Evolutionary conservation across 352 stramenopile genomes (phyloP).

Genomic region (Globisporangium nagaii): DNA sequence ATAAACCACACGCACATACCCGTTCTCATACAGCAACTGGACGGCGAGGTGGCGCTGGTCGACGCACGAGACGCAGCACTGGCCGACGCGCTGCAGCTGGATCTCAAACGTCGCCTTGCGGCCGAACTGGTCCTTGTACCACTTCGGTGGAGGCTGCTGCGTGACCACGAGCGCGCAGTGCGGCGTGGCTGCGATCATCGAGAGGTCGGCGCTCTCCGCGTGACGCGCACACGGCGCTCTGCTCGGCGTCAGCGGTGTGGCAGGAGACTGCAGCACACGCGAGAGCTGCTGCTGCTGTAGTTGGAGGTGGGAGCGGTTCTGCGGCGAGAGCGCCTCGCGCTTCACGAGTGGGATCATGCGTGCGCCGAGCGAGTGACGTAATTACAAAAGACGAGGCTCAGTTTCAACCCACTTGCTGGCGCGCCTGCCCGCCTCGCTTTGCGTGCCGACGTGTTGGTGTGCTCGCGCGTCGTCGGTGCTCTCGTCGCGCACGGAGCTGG

Average conservation of each 20-base stretch:
- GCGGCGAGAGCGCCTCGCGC: constrained; percentile 5
- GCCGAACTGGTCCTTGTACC: constrained; percentile 80
- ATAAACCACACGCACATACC: constrained; percentile 12
- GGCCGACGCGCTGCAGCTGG: constrained; percentile 21
- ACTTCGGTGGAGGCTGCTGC: constrained; percentile 53
- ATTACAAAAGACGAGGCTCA: constrained; percentile 1
- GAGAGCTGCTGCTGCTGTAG: background rate
- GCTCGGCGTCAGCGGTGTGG: background rate
- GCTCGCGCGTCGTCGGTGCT: no score
- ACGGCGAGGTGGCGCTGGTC: constrained; percentile 53
- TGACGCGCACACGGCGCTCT: background rate
- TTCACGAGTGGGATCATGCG: constrained; percentile 11
- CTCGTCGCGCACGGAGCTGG: no score
- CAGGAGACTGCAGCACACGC: background rate
- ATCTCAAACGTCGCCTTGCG: constrained; percentile 71
- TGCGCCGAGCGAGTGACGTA: constrained; percentile 5
- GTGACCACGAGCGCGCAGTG: constrained; percentile 41
- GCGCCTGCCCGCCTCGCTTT: background rate
- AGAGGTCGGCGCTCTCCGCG: constrained; percentile 11
- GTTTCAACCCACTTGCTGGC: constrained; percentile 11
- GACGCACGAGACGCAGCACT: constrained; percentile 33
- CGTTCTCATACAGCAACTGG: constrained; percentile 69
- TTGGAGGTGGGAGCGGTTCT: background rate
- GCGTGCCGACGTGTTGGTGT: no score
- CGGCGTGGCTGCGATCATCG: constrained; percentile 1